Evolutionary conservation across 2,329 filamentous ascomycete genomes (phyloP), one percentile per base, ranked within the genome.

Genomic region (Microsporum canis): DNA sequence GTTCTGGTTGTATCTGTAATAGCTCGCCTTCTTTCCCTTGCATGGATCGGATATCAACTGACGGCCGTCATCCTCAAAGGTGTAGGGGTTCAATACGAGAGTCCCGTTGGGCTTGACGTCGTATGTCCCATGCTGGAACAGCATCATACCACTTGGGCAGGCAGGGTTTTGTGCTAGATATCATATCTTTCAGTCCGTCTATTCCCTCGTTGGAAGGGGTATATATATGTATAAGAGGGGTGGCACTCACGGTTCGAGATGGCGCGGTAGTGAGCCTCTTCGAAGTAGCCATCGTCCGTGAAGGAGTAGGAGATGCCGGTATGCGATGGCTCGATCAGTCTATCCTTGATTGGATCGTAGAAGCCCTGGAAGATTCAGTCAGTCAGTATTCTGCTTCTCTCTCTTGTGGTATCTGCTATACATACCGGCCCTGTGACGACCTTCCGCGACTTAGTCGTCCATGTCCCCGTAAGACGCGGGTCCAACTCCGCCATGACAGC

Each of bases 231-330:
- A 29, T 12, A 10, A 23, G 17, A 23, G 17, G 17, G 1, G 17
- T 23, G 17, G 27, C 33, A 79, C 83, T 71, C 73, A 87, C 84
- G 86, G 70, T 89, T 88, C 56, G 86, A 74, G 68, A 88, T 73
- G 7, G 85, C 85, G 64, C 86, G 80, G 71, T 88, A 89, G 71
- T 86, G 84, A 12, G 87, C 85, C 68, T 84, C 80, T 73, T 89
- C 87, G 69, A 80, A 89, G 71, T 80, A 78, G 27, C 86, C 86
- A 69, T 88, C 83, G 45, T 73, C 76, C 3, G 84, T 85, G 72
- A 89, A 89, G 8, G 87, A 89, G 75, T 88, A 89, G 14, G 86
- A 88, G 65, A 88, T 87, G 29, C 87, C 87, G 0, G 86, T 82
- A 64, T 83, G 77, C 5, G 74, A 76, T 14, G 87, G 87, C 72